phyloP scores from a whole-genome alignment of 2,329 filamentous ascomycete genomes.

The Davidsoniella virescens region DNA sequence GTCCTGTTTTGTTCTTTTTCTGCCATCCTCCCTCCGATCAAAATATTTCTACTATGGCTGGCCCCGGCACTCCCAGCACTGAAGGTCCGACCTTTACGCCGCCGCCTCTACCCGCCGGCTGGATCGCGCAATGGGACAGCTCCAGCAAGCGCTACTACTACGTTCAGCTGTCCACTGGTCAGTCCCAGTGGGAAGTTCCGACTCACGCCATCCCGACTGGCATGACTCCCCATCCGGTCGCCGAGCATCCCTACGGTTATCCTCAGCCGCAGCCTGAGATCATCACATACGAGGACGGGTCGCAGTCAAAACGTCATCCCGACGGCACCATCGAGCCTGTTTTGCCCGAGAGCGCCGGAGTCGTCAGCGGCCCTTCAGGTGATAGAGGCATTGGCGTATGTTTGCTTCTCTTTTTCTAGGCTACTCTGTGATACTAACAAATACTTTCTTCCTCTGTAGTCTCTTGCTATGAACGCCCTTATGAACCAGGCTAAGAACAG shows the following conservation, averaged over 20 bases:
- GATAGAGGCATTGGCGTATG: constrained; percentile 52
- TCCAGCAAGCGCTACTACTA: constrained; percentile 51
- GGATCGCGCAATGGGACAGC: constrained; percentile 56
- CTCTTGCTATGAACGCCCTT: constrained; percentile 44
- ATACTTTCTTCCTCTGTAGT: constrained; percentile 22
- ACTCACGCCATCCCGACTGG: constrained; percentile 47
- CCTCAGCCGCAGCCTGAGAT: constrained; percentile 31
- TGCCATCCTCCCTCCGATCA: not conserved
- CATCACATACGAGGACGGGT: constrained; percentile 46
- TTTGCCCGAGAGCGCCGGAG: constrained; percentile 32
- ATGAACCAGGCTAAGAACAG: constrained; percentile 31
- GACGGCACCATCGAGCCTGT: constrained; percentile 46
- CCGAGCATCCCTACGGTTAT: constrained; percentile 45
- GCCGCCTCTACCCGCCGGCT: constrained; percentile 45
- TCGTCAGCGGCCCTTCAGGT: constrained; percentile 33
- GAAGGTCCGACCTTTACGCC: constrained; percentile 44
- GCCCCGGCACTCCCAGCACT: constrained; percentile 39
- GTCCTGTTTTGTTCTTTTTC: not conserved
- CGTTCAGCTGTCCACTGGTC: constrained; percentile 55
- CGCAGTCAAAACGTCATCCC: constrained; percentile 42
- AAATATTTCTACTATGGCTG: constrained; percentile 29
- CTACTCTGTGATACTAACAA: constrained; percentile 1
- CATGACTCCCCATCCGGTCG: constrained; percentile 37
- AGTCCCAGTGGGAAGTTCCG: constrained; percentile 59
- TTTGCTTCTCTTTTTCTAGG: constrained; percentile 17